Evolutionary conservation across 148 eudicot species (phyloP), one percentile per base, ranked within the genome.

Genomic region (Arbutus unedo): DNA sequence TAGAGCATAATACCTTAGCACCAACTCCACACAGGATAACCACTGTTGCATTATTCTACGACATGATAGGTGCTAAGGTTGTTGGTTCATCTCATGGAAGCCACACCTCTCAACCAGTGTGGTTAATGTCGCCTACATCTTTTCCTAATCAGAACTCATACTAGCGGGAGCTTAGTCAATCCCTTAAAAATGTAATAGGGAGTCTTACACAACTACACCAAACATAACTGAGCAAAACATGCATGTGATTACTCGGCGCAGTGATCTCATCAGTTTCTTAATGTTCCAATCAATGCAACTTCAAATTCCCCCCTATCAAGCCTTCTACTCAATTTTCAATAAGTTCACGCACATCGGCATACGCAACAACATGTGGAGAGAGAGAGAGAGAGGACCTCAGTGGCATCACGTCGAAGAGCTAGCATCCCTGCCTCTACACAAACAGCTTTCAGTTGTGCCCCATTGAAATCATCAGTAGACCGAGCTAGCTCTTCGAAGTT

Each of bases 381-480:
- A 67, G 72, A 67, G 44, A 67, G 44, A 67, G 72, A 13, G 72
- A 10, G 72, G 76, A 95, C 98, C 97, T 96, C 98, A 11, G 99
- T 96, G 76, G 98, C 99, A 91, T 96, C 98, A 54, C 99, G 95
- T 2, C 99, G 93, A 49, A 96, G 95, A 60, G 99, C 99, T 56
- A 96, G 87, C 99, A 94, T 96, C 86, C 99, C 97, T 3, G 98
- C 98, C 87, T 96, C 99, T 54, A 96, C 99, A 85, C 99, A 96
- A 59, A 96, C 97, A 82, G 99, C 99, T 88, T 96, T 96, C 83
- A 96, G 86, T 76, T 94, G 98, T 6, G 99, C 99, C 73, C 99
- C 98, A 81, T 96, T 96, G 85, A 94, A 96, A 83, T 96, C 98
- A 83, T 96, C 99, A 4, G 98, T 94, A 19, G 99, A 94, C 2